Percentiles rank a stretch among this genome's conserved stretches.
Conservation (phyloP, 139 green algal species). For the Tetradesmus obliquus region DNA sequence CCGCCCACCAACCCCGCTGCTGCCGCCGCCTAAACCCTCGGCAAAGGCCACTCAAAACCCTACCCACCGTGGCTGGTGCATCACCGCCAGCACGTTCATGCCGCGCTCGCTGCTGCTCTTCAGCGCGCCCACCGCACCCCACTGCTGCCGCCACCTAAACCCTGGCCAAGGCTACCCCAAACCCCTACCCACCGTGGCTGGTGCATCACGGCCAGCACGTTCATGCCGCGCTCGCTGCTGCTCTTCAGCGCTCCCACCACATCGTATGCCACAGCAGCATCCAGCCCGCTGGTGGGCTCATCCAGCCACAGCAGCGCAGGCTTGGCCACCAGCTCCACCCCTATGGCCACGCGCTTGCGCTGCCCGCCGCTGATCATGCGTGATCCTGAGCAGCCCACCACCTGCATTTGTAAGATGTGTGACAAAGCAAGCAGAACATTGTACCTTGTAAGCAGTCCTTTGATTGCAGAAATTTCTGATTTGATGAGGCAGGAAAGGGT, state of each 20-base stretch:
- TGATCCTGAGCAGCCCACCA: not conserved
- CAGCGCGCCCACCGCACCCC: not conserved
- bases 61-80: conserved; percentile 56
- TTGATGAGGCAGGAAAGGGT: too few relatives aligned
- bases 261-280: conserved; percentile 36
- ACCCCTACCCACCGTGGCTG: conserved; percentile 11
- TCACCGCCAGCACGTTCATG: conserved; percentile 78
- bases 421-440: not conserved
- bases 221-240: conserved; percentile 21
- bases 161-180: too few relatives aligned
- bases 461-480: not conserved
- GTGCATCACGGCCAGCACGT: conserved; percentile 31
- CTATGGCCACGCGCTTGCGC: conserved; percentile 89
- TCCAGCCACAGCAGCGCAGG: conserved; percentile 57
- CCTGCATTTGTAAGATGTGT: not conserved
- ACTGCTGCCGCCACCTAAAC: too few relatives aligned
- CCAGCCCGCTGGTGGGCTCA: conserved; percentile 26
- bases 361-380: conserved; percentile 68
- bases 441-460: not conserved
- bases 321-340: conserved; percentile 76
- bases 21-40: conserved; percentile 45
- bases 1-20: not conserved
- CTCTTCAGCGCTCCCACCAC: conserved; percentile 9
- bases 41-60: too few relatives aligned
- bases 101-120: conserved; percentile 45